phyloP scores from a whole-genome alignment of 805 yeast species.

The Blastobotrys muscicola region DNA sequence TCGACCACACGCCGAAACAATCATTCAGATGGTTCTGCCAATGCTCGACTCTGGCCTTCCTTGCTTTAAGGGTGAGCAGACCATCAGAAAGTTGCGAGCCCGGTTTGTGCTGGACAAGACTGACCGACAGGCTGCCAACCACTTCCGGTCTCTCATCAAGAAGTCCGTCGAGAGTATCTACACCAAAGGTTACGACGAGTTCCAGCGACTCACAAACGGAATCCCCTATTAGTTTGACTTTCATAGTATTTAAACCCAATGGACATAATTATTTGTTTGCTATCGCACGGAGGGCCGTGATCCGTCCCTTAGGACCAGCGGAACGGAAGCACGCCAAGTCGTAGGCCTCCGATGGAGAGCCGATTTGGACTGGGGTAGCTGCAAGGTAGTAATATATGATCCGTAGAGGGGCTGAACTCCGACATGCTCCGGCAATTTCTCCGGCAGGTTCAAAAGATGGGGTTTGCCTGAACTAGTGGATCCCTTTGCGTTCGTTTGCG shows the following conservation, averaged over 20 bases:
- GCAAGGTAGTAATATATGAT: no score
- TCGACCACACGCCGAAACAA: conserved; percentile 78
- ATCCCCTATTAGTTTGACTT: conserved; percentile 66
- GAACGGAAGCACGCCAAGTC: no score
- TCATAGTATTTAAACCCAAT: not conserved
- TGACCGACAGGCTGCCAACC: conserved; percentile 77
- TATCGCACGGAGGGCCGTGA: no score
- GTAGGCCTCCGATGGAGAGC: no score
- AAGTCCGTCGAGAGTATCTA: conserved; percentile 80
- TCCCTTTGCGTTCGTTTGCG: no score
- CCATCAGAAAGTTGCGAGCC: conserved; percentile 64
- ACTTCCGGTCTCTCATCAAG: conserved; percentile 64
- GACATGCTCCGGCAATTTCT: no score
- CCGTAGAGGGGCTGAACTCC: no score
- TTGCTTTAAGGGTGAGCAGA: conserved; percentile 76
- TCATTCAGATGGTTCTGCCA: conserved; percentile 76
- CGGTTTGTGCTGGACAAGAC: conserved; percentile 75
- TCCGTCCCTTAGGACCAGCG: no score
- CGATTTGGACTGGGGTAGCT: no score
- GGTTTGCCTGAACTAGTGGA: no score
- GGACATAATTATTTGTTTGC: not conserved
- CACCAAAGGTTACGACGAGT: conserved; percentile 94
- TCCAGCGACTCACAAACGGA: conserved; percentile 93
- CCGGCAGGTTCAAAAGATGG: no score
- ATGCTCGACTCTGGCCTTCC: conserved; percentile 96